These are phyloP conservation scores for Calophaca sinica DNA, from an alignment of 306 rosid species.

Conservation along the genomic window DNA sequence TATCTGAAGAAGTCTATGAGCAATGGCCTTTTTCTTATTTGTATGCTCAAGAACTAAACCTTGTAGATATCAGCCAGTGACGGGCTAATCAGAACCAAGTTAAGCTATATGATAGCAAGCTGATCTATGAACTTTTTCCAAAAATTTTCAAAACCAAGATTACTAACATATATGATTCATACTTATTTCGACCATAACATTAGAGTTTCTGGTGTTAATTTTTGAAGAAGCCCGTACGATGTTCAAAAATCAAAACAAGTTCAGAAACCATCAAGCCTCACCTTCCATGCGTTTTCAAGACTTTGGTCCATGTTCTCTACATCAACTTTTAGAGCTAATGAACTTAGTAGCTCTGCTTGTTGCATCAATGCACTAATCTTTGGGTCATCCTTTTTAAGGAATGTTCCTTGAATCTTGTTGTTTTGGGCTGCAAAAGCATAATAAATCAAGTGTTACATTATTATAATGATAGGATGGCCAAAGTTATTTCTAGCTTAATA, in stretches of 20 bases:
- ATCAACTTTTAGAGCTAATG: conserved; percentile 85
- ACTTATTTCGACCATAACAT: neutral
- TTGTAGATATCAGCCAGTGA: conserved; percentile 30
- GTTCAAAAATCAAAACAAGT: conserved; percentile 30
- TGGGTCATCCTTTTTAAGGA: conserved; percentile 89
- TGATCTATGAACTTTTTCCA: conserved; percentile 23
- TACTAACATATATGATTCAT: neutral
- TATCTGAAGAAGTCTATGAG: conserved; percentile 5
- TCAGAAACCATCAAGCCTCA: conserved; percentile 51
- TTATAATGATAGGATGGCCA: conserved; percentile 40
- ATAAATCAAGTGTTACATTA: conserved; percentile 44
- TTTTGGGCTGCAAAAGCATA: conserved; percentile 56
- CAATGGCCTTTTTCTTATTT: conserved; percentile 3
- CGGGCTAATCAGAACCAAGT: conserved; percentile 17
- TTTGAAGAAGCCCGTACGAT: conserved; percentile 26
- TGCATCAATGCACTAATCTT: conserved; percentile 82
- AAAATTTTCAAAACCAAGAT: conserved; percentile 18
- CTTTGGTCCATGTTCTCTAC: conserved; percentile 88
- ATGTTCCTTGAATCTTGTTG: conserved; percentile 72
- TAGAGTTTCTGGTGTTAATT: neutral
- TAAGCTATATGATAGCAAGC: conserved; percentile 8
- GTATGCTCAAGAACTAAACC: conserved; percentile 22
- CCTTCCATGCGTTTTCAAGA: conserved; percentile 99
- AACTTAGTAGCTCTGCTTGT: conserved; percentile 94
- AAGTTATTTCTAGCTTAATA: conserved; percentile 32